Base-by-base conservation (phyloP, 1,139 yeast species). In the Trichomonascaceae sp. region DNA sequence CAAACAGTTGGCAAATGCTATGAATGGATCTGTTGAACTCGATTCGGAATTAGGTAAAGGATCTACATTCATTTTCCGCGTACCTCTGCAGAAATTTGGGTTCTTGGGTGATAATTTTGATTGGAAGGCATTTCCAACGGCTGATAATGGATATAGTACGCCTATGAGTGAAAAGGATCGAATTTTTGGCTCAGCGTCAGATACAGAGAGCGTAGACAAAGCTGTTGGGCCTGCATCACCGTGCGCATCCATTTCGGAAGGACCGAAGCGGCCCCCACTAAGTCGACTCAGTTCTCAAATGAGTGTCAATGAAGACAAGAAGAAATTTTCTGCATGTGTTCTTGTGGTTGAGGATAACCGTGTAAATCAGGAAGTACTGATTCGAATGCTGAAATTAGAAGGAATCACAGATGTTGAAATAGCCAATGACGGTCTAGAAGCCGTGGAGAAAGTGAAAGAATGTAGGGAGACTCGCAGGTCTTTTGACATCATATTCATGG, bases 331-430 rank as follows among this genome's bases (percentile, higher is more conserved):
- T 5, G 73, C 75, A 44, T 69, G 75, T 52, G 82, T 93, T 22
- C 75, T 93, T 53, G 93, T 93, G n/a, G 98, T 96, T 0, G 99
- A 93, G 66, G 99, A 93, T 66, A 93, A 93, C 63, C 74, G 79
- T 60, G 95, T 93, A 12, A 91, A 93, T 66, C 97, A 90, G 67
- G 95, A 89, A 67, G 96, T 93, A 36, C 86, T 90, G 62, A 83
- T 80, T 63, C 74, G 96, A 57, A 89, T 91, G 96, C 75, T 93
- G 56, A 78, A 78, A 55, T 73, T 88, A 19, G 96, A 90, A 69
- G 96, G 96, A 0, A 81, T 87, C 57, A 72, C 70, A 3, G 80
- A 85, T 60, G 78, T 93, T 45, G 81, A 82, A 7, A 75, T 93
- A 70, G 98, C 96, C 0, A 83, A 87, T 59, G 96, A 93, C 70